Conservation (phyloP, 2,329 filamentous ascomycete genomes). For the Reticulascus tulasneorum region DNA sequence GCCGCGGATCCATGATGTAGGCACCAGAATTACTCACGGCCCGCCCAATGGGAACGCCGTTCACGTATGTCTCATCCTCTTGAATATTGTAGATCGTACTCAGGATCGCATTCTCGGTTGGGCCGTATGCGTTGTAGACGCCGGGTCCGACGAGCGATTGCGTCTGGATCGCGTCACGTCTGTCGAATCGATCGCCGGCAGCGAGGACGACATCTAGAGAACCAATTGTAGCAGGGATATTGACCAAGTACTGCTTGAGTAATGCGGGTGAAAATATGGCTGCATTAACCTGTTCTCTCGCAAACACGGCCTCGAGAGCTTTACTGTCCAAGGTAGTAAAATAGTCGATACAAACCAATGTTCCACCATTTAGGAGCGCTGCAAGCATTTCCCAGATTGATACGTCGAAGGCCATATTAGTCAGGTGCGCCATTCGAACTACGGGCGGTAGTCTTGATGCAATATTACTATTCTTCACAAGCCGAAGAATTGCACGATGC, state of each 20-base stretch:
- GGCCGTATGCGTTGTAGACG: slow-evolving; percentile 13
- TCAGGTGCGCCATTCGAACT: too few relatives aligned
- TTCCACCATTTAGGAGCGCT: slow-evolving; percentile 16
- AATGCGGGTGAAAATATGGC: slow-evolving; percentile 19
- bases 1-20: slow-evolving; percentile 18
- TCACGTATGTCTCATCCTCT: slow-evolving; percentile 1
- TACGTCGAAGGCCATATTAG: slow-evolving; percentile 16
- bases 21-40: slow-evolving; percentile 16
- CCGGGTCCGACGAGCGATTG: too few relatives aligned
- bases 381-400: slow-evolving; percentile 15
- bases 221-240: slow-evolving; percentile 31
- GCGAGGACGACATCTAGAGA: slow-evolving; percentile 31
- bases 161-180: slow-evolving; percentile 1
- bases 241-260: slow-evolving; percentile 11
- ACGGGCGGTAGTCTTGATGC: too few relatives aligned
- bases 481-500: too few relatives aligned
- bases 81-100: too few relatives aligned
- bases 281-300: slow-evolving; percentile 29
- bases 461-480: too few relatives aligned
- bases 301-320: slow-evolving; percentile 12
- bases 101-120: slow-evolving; percentile 13
- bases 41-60: slow-evolving; percentile 15
- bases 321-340: slow-evolving; percentile 8
- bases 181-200: slow-evolving; percentile 23
- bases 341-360: slow-evolving; percentile 13